Base-by-base conservation (phyloP, 2,329 filamentous ascomycete species). In the Pyrenophora seminiperda region DNA sequence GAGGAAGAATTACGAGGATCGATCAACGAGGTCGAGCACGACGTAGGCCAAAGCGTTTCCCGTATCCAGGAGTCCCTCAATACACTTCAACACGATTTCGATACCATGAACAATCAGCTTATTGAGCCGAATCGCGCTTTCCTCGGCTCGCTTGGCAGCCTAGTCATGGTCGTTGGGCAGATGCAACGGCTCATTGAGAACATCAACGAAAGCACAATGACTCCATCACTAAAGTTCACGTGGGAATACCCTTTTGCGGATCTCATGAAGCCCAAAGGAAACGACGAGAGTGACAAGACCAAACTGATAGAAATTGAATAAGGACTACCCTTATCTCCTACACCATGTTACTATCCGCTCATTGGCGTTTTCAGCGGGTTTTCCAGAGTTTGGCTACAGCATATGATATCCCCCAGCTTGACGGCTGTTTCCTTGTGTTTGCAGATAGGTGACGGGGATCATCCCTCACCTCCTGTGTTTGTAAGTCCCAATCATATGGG, bases 141-240 rank as follows among this genome's bases (percentile, higher is more conserved):
- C 9, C 33, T 63, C 13, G 38, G 14, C 14, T 15, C 38, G 5
- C 39, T 58, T 7, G 41, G 45, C 5, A 32, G 13, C 0, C 18
- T 53, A 1, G 31, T 59, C 5, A 5, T 47, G 0, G 34, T 50
- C 9, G 13, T 50, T 14, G 24, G 31, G 7, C 45, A 59, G 34
- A 4, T 61, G 5, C 53, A 59, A 14, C 31, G 47, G 15, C 14
- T 51, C 9, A 14, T 54, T 5, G 43, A 59, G 7, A 17, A 24
- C n/a, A 19, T 59, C 4, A 62, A 60, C 13, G 41, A 55, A 32
- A 59, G 57, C 4, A 13, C 51, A 2, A 42, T 50, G 2, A 39
- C 41, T 18, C 37, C 36, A 6, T 39, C 44, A 11, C 10, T 54
- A 7, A 42, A 24, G 20, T 7, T 54, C 6, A 27, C 43, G 1